Evolutionary conservation across 345 rosid species (phyloP).

Genomic region (Raphanus raphanistrum): DNA sequence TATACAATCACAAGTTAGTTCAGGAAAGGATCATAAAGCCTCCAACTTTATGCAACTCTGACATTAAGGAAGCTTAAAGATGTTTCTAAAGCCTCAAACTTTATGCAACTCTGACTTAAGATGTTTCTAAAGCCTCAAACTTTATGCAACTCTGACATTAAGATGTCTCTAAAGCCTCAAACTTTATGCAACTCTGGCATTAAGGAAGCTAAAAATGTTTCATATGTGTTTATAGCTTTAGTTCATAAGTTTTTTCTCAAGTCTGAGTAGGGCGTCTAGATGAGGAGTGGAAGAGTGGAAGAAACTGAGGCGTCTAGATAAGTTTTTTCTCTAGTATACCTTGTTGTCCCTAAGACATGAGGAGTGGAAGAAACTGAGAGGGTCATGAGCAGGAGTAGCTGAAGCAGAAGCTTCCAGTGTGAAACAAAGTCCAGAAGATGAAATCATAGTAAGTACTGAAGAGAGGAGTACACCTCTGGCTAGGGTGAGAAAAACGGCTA

Average conservation of each 20-base stretch:
- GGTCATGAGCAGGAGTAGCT: conserved; percentile 36
- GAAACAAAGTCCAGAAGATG: conserved; percentile 78
- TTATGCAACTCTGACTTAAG: too few species aligned
- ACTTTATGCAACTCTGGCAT: too few species aligned
- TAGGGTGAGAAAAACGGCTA: conserved; percentile 61
- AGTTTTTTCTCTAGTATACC: conserved; percentile 48
- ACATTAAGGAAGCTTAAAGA: neutral
- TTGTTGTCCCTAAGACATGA: conserved; percentile 87
- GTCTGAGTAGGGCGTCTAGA: neutral
- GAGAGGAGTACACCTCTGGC: conserved; percentile 98
- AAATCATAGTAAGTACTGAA: conserved; percentile 79
- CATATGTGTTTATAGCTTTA: neutral
- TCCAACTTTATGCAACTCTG: conserved; percentile 15
- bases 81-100: neutral
- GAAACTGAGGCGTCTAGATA: conserved; percentile 58
- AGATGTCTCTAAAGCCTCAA: too few species aligned
- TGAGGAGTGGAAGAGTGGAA: conserved; percentile 69
- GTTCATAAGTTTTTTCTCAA: neutral
- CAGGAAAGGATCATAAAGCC: neutral
- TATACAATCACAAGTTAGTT: conserved; percentile 4
- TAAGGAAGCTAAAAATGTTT: neutral
- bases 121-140: too few species aligned
- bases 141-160: too few species aligned
- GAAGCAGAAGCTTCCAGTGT: conserved; percentile 63
- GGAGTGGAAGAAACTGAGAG: conserved; percentile 70